phyloP scores from a whole-genome alignment of 768 basidiomycete species.

The Paxillus involutus region DNA sequence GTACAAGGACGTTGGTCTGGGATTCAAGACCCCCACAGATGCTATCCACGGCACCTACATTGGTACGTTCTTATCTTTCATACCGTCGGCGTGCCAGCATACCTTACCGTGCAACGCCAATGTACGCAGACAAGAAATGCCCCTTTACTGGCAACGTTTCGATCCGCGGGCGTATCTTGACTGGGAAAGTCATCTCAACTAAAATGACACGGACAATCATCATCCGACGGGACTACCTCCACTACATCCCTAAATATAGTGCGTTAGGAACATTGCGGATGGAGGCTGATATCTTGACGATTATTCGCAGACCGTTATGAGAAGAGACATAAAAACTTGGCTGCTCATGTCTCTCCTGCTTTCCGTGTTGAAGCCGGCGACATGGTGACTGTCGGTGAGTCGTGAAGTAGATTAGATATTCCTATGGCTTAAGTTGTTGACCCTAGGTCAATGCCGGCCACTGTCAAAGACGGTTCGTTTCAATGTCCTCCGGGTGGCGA shows the following conservation, averaged over 20 bases:
- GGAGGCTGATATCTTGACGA: slow-evolving; percentile 9
- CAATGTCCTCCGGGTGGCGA: slow-evolving; percentile 95
- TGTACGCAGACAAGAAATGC: slow-evolving; percentile 91
- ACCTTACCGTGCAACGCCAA: background rate
- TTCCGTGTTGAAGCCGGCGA: slow-evolving; percentile 98
- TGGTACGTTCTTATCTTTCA: slow-evolving; percentile 51
- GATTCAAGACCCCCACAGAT: slow-evolving; percentile 94
- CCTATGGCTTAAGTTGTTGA: background rate
- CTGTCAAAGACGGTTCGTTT: slow-evolving; percentile 99
- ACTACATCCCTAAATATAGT: slow-evolving; percentile 99
- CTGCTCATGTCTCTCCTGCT: slow-evolving; percentile 94
- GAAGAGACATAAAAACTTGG: slow-evolving; percentile 98
- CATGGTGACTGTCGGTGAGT: slow-evolving; percentile 90
- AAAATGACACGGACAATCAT: slow-evolving; percentile 99
- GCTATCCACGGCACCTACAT: slow-evolving; percentile 97
- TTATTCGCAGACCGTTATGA: slow-evolving; percentile 85
- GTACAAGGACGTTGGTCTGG: slow-evolving; percentile 98
- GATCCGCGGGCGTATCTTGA: slow-evolving; percentile 98
- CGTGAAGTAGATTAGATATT: background rate
- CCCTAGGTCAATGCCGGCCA: slow-evolving; percentile 93
- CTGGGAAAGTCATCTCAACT: slow-evolving; percentile 95
- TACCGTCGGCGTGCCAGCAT: background rate
- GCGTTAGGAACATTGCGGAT: slow-evolving; percentile 33
- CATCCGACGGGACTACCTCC: slow-evolving; percentile 92
- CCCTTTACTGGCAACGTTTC: slow-evolving; percentile 97